These are phyloP conservation scores for Emydomyces testavorans DNA, from an alignment of 2,329 filamentous ascomycete species.

Conservation along the genomic window DNA sequence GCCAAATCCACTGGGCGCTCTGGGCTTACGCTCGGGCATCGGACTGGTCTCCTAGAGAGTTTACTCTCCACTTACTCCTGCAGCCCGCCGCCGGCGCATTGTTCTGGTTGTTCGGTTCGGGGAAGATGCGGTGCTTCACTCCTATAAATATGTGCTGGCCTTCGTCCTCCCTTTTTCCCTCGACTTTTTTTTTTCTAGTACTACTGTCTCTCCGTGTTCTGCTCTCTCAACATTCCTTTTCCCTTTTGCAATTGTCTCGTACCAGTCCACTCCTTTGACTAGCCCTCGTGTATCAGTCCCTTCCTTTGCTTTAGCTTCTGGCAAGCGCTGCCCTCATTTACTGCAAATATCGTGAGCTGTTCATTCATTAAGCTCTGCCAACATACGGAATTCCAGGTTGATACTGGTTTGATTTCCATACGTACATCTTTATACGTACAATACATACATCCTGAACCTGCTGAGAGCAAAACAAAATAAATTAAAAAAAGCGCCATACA, in stretches of 20 bases:
- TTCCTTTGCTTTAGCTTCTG: slow-evolving; percentile 23
- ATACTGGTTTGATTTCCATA: slow-evolving; percentile 14
- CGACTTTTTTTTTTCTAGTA: no score
- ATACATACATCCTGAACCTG: background rate
- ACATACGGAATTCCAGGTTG: slow-evolving; percentile 12
- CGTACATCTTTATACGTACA: slow-evolving; percentile 8
- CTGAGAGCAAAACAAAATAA: slow-evolving; percentile 5
- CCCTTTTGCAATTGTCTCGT: slow-evolving; percentile 17
- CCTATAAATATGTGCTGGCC: slow-evolving; percentile 8
- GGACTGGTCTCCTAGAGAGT: background rate
- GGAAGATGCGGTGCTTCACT: background rate
- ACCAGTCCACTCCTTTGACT: slow-evolving; percentile 25
- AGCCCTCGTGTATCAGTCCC: slow-evolving; percentile 20
- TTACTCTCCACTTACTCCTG: slow-evolving; percentile 2
- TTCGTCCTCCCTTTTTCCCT: slow-evolving; percentile 1
- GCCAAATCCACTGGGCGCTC: background rate
- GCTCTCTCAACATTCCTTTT: slow-evolving; percentile 11
- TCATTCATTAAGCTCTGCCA: slow-evolving; percentile 13
- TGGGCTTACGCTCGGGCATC: background rate
- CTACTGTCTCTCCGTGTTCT: no score
- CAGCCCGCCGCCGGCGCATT: background rate
- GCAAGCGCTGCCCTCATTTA: slow-evolving; percentile 10
- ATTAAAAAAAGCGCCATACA: background rate
- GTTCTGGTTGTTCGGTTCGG: background rate
- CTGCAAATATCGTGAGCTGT: slow-evolving; percentile 12